These are phyloP conservation scores for Vachellia collinsii DNA, from an alignment of 306 rosid species.

Conservation along the genomic window DNA sequence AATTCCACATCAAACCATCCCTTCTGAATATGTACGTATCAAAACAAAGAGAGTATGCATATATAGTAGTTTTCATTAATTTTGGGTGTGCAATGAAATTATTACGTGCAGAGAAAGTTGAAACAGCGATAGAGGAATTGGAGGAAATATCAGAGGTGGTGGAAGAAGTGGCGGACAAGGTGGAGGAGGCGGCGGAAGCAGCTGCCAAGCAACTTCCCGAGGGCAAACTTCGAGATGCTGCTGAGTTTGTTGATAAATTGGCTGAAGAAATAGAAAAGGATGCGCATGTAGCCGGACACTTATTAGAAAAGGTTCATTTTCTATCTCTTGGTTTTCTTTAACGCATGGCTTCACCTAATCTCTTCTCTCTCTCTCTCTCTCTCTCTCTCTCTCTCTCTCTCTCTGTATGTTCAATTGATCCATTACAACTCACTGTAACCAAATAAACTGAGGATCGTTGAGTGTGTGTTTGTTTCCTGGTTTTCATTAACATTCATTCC, in stretches of 20 bases:
- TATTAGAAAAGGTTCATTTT: conserved; percentile 43
- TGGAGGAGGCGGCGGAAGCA: conserved; percentile 53
- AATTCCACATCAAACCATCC: not conserved
- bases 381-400: not conserved
- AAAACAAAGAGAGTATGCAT: not conserved
- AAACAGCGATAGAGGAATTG: conserved; percentile 43
- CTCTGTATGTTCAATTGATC: not conserved
- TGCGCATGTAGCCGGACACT: conserved; percentile 33
- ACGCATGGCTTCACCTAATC: not conserved
- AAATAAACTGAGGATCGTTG: not conserved
- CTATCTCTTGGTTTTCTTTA: not conserved
- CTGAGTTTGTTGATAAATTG: conserved; percentile 30
- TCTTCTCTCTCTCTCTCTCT: not conserved
- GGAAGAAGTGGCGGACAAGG: conserved; percentile 59
- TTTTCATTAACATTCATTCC: not conserved
- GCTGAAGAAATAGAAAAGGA: conserved; percentile 41
- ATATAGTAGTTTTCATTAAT: not conserved
- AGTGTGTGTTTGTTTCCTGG: not conserved
- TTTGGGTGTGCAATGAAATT: not conserved
- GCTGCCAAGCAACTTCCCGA: conserved; percentile 47
- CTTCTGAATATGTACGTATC: not conserved
- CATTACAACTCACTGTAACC: not conserved
- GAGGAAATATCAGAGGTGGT: conserved; percentile 46
- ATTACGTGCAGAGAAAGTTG: conserved; percentile 46
- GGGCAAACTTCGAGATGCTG: conserved; percentile 40